Evolutionary conservation across 73 alveolate species (phyloP).

Genomic region (Symbiodinium natans): DNA sequence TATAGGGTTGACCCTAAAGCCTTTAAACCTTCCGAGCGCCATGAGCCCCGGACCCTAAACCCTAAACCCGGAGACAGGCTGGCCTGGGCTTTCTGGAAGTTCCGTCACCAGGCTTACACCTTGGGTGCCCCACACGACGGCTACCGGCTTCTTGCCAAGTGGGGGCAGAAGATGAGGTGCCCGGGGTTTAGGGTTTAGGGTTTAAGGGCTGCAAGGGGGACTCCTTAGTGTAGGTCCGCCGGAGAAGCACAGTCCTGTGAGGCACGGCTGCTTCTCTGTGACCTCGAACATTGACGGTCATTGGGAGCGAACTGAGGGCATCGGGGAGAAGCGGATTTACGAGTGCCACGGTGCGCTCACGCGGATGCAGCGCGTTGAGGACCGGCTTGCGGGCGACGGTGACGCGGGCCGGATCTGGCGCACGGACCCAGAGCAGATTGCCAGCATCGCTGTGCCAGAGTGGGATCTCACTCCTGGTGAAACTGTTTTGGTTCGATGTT

Average conservation of each 20-base stretch:
- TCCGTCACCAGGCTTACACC: constrained; percentile 55
- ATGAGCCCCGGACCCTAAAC: neutral
- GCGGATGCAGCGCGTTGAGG: constrained; percentile 87
- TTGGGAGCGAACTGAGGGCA: constrained; percentile 90
- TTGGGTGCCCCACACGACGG: constrained; percentile 62
- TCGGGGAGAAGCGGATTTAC: constrained; percentile 34
- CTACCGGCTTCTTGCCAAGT: constrained; percentile 38
- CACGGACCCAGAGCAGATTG: constrained; percentile 53
- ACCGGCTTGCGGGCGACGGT: neutral
- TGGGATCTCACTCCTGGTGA: neutral
- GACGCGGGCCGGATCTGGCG: constrained; percentile 46
- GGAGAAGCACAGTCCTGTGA: neutral
- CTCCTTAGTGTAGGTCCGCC: neutral
- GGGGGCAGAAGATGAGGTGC: constrained; percentile 57
- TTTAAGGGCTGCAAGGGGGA: neutral
- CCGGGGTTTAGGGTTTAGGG: neutral
- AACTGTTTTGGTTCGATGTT: neutral
- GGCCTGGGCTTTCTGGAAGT: constrained; percentile 91
- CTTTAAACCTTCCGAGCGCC: neutral
- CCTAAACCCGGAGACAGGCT: constrained; percentile 1
- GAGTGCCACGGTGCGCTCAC: constrained; percentile 94
- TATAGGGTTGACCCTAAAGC: neutral
- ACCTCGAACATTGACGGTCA: constrained; percentile 92
- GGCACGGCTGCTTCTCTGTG: constrained; percentile 81
- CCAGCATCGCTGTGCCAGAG: neutral